Evolutionary conservation across 768 basidiomycete genomes (phyloP).

Genomic region (Astraeus odoratus): DNA sequence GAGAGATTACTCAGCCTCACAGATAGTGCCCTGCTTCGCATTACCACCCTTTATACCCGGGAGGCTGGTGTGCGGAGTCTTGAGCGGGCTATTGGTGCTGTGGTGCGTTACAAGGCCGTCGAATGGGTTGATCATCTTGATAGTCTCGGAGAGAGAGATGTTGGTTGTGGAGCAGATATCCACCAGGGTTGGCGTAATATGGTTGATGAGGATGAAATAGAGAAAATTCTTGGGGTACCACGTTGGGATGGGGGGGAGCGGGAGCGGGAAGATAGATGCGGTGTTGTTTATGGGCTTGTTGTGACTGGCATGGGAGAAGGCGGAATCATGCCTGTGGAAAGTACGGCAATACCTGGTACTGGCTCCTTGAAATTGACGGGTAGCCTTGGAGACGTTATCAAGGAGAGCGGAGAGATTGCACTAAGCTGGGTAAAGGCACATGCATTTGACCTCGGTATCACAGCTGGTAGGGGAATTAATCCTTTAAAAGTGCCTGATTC

Average conservation of each 20-base stretch:
- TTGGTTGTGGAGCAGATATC: neutral
- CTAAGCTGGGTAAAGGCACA: slow-evolving; percentile 90
- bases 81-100: slow-evolving; percentile 78
- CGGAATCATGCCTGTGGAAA: slow-evolving; percentile 81
- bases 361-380: slow-evolving; percentile 77
- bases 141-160: slow-evolving; percentile 14
- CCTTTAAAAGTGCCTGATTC: slow-evolving; percentile 65
- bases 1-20: slow-evolving; percentile 55
- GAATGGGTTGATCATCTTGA: slow-evolving; percentile 71
- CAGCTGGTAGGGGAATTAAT: slow-evolving; percentile 60
- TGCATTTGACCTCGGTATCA: slow-evolving; percentile 74
- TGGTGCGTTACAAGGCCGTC: slow-evolving; percentile 90
- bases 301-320: slow-evolving; percentile 88
- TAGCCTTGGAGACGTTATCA: slow-evolving; percentile 84
- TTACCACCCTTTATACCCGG: slow-evolving; percentile 77
- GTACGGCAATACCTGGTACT: slow-evolving; percentile 65
- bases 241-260: slow-evolving; percentile 76
- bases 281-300: slow-evolving; percentile 80
- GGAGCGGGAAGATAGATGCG: slow-evolving; percentile 65
- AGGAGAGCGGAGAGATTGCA: slow-evolving; percentile 85
- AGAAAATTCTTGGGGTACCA: slow-evolving; percentile 75
- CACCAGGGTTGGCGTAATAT: slow-evolving; percentile 45
- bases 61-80: slow-evolving; percentile 92
- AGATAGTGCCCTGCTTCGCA: slow-evolving; percentile 60
- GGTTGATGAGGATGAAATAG: slow-evolving; percentile 68